Conservation (phyloP, 1,284 basidiomycete species). For the Phellopilus nigrolimitatus region DNA sequence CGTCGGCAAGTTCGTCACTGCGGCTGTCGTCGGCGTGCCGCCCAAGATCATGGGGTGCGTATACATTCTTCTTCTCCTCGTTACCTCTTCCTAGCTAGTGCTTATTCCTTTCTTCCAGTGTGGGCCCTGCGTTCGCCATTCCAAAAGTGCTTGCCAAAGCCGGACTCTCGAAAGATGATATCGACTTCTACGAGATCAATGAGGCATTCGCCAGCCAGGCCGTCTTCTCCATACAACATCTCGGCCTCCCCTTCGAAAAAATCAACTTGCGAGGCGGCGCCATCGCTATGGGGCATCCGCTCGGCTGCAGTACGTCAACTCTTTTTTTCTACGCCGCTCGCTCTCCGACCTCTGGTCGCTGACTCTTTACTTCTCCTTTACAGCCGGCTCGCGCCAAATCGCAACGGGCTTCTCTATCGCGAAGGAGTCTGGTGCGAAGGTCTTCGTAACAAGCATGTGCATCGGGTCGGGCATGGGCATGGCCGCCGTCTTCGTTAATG, state of each 20-base stretch:
- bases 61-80: not conserved
- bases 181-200: constrained; percentile 95
- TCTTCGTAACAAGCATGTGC: constrained; percentile 94
- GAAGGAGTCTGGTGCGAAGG: constrained; percentile 67
- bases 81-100: not conserved
- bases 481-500: constrained; percentile 78
- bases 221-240: constrained; percentile 71
- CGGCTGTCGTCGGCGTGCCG: constrained; percentile 78
- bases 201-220: constrained; percentile 92
- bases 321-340: constrained; percentile 5
- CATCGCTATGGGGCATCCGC: constrained; percentile 84
- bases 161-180: constrained; percentile 69
- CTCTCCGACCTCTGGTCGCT: constrained; percentile 6
- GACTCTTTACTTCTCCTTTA: constrained; percentile 12
- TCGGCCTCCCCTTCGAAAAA: constrained; percentile 75
- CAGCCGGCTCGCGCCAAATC: constrained; percentile 84
- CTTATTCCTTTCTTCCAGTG: constrained; percentile 30
- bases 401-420: constrained; percentile 82
- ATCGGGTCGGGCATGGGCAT: constrained; percentile 92
- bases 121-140: constrained; percentile 90
- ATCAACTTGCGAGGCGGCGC: constrained; percentile 89
- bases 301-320: constrained; percentile 65
- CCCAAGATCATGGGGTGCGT: constrained; percentile 76
- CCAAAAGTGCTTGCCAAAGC: constrained; percentile 73
- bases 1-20: constrained; percentile 86